Percentiles rank a stretch among this genome's conserved stretches.
These are phyloP conservation scores for Ananas comosus DNA, from an alignment of 176 grass and related monocot genomes.

Conservation along the genomic window DNA sequence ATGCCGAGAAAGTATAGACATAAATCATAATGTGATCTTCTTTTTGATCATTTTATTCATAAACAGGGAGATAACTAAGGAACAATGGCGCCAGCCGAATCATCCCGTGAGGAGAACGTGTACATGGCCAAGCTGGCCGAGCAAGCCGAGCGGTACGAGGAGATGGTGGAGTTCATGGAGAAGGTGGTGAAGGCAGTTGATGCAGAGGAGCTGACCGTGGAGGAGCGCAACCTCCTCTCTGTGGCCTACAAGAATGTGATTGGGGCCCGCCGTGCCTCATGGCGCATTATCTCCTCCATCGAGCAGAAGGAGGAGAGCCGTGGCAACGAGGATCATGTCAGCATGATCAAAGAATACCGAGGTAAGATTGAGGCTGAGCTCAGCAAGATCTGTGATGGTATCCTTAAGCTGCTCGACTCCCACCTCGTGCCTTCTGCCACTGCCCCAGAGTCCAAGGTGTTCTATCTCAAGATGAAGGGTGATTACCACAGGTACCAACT, in stretches of 20 bases:
- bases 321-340: conserved; percentile 37
- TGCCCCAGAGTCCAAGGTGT: conserved; percentile 46
- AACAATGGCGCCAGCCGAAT: conserved; percentile 31
- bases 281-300: conserved; percentile 54
- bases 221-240: conserved; percentile 55
- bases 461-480: conserved; percentile 59
- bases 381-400: conserved; percentile 52
- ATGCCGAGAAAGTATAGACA: neutral
- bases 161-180: conserved; percentile 60
- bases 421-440: conserved; percentile 35
- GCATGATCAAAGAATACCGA: conserved; percentile 41
- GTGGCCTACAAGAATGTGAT: conserved; percentile 58
- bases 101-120: conserved; percentile 44
- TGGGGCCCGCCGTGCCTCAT: conserved; percentile 41
- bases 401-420: conserved; percentile 49
- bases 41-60: too few species aligned
- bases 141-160: conserved; percentile 51
- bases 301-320: conserved; percentile 65
- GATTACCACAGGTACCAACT: conserved; percentile 40
- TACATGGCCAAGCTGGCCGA: conserved; percentile 55
- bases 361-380: conserved; percentile 46
- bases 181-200: conserved; percentile 38
- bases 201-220: conserved; percentile 40
- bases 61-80: too few species aligned
- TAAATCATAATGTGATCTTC: neutral